These are phyloP conservation scores for Monsonia emarginata DNA, from an alignment of 441 rosid species.

Conservation along the genomic window DNA sequence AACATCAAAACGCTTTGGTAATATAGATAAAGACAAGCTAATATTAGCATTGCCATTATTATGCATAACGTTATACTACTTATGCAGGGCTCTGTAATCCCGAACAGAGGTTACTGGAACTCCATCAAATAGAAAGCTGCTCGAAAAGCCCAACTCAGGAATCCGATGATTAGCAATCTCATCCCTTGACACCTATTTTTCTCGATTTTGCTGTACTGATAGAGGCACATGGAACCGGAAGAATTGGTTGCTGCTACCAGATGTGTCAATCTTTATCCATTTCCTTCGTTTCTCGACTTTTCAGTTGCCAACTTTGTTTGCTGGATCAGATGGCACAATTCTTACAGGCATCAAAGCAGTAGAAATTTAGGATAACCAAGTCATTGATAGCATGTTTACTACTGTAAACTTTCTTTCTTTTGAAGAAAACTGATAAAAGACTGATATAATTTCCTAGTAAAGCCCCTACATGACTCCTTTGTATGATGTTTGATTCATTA, in stretches of 20 bases:
- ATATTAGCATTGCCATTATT: too few relatives aligned
- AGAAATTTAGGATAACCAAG: background rate
- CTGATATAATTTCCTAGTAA: too few relatives aligned
- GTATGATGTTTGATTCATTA: too few relatives aligned
- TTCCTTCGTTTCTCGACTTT: background rate
- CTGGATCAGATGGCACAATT: background rate
- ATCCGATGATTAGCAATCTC: conserved; percentile 40
- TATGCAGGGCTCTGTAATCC: conserved; percentile 72
- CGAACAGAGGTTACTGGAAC: conserved; percentile 61
- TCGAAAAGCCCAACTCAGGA: conserved; percentile 59
- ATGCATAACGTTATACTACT: background rate
- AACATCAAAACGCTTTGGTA: too few relatives aligned
- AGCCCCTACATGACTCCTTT: too few relatives aligned
- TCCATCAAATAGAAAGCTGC: conserved; percentile 64
- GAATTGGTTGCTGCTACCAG: background rate
- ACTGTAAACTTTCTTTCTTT: background rate
- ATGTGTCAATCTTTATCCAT: background rate
- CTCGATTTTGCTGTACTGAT: background rate
- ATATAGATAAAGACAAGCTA: too few relatives aligned
- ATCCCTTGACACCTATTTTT: background rate
- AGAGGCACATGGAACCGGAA: background rate
- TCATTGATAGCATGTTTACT: background rate
- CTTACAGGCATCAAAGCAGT: background rate
- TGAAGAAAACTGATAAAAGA: background rate
- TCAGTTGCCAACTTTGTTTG: background rate